Evolutionary conservation across 2,329 filamentous ascomycete genomes (phyloP), one percentile per base, ranked within the genome.

Genomic region (Fusarium coffeatum): DNA sequence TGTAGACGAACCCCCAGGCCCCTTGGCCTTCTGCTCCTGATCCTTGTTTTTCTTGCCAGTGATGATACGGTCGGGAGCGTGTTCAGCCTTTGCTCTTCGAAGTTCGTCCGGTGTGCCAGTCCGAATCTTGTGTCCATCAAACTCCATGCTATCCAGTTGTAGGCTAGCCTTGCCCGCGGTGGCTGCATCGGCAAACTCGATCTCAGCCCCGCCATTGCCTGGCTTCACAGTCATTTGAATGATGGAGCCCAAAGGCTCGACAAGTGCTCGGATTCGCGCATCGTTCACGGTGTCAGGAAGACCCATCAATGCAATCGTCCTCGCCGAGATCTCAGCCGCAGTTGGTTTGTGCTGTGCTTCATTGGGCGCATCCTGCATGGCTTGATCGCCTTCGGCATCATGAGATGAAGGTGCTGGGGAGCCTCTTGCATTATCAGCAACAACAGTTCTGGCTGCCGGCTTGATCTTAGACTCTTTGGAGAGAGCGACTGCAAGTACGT

Each of bases 211-310:
- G 61, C 91, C 90, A 67, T 97, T 92, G 64, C 93, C 88, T 2
- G 94, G 93, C 47, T 93, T 90, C 13, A 98, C 85, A 15, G 92
- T 85, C 6, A 98, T 85, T 78, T 94, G 95, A 68, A 90, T 85
- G 25, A 98, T 85, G 2, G 85, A 80, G 1, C 93, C 94, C 46
- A 90, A 86, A 3, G 89, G 86, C 72, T 93, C 91, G 11, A 92
- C 89, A 5, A 97, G 83, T 0, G 89, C 86, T 46, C 88, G 88
- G 57, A 99, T 88, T 30, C 94, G 93, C 2, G 92, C 89, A 75
- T 97, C 93, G 70, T 97, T 98, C 74, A 98, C 89, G 0, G 94
- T 98, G 76, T 98, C 96, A 1, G 96, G 93, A 2, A 99, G 84
- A 67, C 94, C 92, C 80, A 98, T 88, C 28, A 99, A 83, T 12